Base-by-base conservation (phyloP, 805 yeast genomes). In the Sugiyamaella marilandica region DNA sequence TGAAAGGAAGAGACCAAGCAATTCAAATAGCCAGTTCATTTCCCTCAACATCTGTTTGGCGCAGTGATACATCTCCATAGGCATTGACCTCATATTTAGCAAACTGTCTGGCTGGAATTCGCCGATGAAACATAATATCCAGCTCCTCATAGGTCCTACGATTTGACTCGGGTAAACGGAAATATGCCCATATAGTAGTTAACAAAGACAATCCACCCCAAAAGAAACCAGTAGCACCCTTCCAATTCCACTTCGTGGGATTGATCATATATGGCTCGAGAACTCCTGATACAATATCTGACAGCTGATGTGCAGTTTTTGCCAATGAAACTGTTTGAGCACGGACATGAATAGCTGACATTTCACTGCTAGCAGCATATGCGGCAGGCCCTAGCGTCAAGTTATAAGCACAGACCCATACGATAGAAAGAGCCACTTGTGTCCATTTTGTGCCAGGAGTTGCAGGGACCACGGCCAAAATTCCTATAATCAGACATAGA, bases 61-160 rank as follows among this genome's bases (percentile, higher is more conserved):
- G 43, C 24, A 36, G 10, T 13, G 13, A 32, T 8, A 39, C 43
- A 16, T 39, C 43, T 16, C 43, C 43, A 16, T 39, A 39, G 13
- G 24, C 14, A 39, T 13, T 19, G 19, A 39, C 43, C 43, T 39
- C 24, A 13, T 39, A 39, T 5, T 39, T 49, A 36, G 36, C 45
- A 56, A 52, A 52, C 52, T 92, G 92, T 89, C 92, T 85, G 26
- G 91, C 78, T 3, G 86, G 74, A 10, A 92, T 33, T 14, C 47
- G 44, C 24, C 49, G 43, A 11, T 54, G 55, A 92, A 70, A 85
- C 87, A 71, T 58, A 31, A 59, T 57, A 44, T 56, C 56, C 19
- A 58, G 47, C 36, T 57, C 60, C 46, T 56, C 85, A 68, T 81
- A 74, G 52, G 59, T 48, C 39, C 56, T 54, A 21, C 58, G 58